Evolutionary conservation across 2,329 filamentous ascomycete genomes (phyloP).

Genomic region (Colletotrichum cordylinicola): DNA sequence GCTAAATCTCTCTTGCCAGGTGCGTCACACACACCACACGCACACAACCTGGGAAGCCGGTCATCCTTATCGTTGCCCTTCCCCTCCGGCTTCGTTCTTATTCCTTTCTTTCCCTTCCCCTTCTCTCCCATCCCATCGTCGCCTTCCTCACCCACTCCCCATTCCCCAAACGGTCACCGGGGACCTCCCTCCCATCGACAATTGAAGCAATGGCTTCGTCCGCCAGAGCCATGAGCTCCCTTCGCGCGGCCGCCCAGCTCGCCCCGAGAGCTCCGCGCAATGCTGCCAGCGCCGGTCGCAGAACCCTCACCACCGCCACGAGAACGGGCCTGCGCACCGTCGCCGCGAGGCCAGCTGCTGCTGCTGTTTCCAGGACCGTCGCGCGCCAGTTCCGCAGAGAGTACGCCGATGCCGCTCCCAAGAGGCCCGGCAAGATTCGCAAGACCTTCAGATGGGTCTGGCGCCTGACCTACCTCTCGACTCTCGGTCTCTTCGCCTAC

Average conservation of each 20-base stretch:
- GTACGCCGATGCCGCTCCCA: conserved; percentile 57
- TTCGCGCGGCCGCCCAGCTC: conserved; percentile 30
- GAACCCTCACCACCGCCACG: conserved; percentile 38
- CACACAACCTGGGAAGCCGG: neutral
- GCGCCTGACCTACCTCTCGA: conserved; percentile 80
- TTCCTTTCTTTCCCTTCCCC: neutral
- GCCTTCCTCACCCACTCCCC: conserved; percentile 11
- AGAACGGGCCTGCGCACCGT: conserved; percentile 18
- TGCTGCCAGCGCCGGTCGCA: conserved; percentile 31
- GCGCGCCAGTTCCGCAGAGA: conserved; percentile 48
- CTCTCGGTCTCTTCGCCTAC: conserved; percentile 72
- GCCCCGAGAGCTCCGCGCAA: conserved; percentile 26
- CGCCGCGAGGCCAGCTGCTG: conserved; percentile 13
- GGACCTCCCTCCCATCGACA: conserved; percentile 21
- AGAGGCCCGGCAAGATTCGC: conserved; percentile 66
- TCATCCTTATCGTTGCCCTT: conserved; percentile 21
- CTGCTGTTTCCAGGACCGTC: conserved; percentile 22
- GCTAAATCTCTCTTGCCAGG: conserved; percentile 9
- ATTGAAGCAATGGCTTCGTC: conserved; percentile 50
- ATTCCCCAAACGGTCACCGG: neutral
- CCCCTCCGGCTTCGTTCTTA: neutral
- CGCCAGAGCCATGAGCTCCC: conserved; percentile 45
- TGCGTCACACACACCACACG: conserved; percentile 16
- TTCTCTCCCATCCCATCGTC: conserved; percentile 2
- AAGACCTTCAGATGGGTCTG: conserved; percentile 79